phyloP scores from a whole-genome alignment of 2,329 filamentous ascomycete species.

The Microcyclospora tardicrescens region DNA sequence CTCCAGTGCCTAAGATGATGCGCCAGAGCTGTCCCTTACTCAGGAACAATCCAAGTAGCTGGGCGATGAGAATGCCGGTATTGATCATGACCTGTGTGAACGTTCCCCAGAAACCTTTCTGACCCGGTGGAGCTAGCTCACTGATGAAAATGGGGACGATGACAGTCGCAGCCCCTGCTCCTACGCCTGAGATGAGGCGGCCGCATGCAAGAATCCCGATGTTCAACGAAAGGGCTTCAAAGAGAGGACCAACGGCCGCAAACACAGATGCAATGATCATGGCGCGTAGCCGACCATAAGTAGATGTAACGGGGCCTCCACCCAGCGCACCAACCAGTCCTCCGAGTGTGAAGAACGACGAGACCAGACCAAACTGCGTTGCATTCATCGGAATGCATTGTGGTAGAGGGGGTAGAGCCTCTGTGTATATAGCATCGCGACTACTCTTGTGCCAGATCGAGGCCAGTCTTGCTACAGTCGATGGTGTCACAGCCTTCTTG shows the following conservation, averaged over 20 bases:
- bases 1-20: slow-evolving; percentile 63
- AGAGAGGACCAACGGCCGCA: slow-evolving; percentile 60
- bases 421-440: slow-evolving; percentile 4
- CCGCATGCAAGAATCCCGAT: slow-evolving; percentile 59
- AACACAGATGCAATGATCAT: slow-evolving; percentile 68
- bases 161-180: slow-evolving; percentile 79
- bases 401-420: slow-evolving; percentile 30
- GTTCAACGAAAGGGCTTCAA: slow-evolving; percentile 59
- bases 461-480: not conserved
- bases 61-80: slow-evolving; percentile 65
- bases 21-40: slow-evolving; percentile 73
- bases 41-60: slow-evolving; percentile 75
- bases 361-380: slow-evolving; percentile 70
- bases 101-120: slow-evolving; percentile 53
- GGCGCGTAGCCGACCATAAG: slow-evolving; percentile 58
- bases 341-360: slow-evolving; percentile 82
- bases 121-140: slow-evolving; percentile 63
- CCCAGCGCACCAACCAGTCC: slow-evolving; percentile 72
- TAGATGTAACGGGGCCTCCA: slow-evolving; percentile 66
- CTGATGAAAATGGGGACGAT: slow-evolving; percentile 91
- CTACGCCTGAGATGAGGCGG: slow-evolving; percentile 66
- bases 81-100: slow-evolving; percentile 94
- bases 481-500: slow-evolving; percentile 24
- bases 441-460: not conserved
- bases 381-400: slow-evolving; percentile 84